A percentile compares a stretch with the other conserved stretches of the same genome.
These are phyloP conservation scores for Jatropha podagrica DNA, from an alignment of 441 rosid genomes.

Conservation along the genomic window DNA sequence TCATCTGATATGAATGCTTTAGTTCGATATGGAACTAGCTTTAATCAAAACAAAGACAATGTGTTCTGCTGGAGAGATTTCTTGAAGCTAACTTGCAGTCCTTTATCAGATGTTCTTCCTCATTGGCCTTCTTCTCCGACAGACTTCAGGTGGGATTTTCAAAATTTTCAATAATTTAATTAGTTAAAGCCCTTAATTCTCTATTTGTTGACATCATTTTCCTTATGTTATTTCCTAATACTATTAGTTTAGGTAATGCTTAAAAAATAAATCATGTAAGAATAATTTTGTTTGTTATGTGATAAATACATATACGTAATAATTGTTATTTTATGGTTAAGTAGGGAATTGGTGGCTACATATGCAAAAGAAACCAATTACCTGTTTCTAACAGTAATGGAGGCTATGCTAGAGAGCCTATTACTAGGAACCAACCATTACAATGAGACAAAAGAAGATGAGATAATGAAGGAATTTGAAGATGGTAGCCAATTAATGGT, in stretches of 20 bases:
- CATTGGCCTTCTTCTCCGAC: conserved; percentile 80
- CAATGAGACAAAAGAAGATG: conserved; percentile 24
- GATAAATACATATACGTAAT: not conserved
- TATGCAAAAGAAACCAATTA: conserved; percentile 60
- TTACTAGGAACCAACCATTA: conserved; percentile 10
- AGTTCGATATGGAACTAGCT: conserved; percentile 86
- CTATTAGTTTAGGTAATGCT: not conserved
- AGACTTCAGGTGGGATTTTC: conserved; percentile 51
- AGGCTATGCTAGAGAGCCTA: conserved; percentile 68
- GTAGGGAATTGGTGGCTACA: conserved; percentile 56
- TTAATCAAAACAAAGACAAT: conserved; percentile 66
- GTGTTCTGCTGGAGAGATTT: conserved; percentile 91
- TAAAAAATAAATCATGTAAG: not conserved
- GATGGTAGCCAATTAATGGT: conserved; percentile 78
- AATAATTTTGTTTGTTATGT: not conserved
- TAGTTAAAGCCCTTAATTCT: not conserved
- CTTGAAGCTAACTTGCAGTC: conserved; percentile 65
- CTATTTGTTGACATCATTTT: not conserved
- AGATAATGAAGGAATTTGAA: conserved; percentile 34
- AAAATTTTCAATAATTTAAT: not conserved
- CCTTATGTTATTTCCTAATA: not conserved
- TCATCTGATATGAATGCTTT: conserved; percentile 56
- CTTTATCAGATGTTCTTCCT: conserved; percentile 53
- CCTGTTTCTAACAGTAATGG: conserved; percentile 53
- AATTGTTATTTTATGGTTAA: conserved; percentile 11